Conservation (phyloP, 441 rosid species). For the Gossypium lobatum region DNA sequence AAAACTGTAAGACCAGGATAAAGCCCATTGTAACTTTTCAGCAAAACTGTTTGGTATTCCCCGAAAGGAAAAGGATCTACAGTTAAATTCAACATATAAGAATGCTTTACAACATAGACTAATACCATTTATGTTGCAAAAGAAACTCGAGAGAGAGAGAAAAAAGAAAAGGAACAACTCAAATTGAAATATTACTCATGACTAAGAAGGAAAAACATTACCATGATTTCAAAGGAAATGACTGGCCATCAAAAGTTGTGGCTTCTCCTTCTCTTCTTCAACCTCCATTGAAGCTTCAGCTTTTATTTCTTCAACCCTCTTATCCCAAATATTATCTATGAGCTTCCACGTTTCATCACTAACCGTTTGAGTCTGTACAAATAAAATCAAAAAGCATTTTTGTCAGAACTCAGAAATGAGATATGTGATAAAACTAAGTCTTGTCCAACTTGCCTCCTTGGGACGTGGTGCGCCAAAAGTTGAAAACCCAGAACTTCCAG, state of each 20-base stretch:
- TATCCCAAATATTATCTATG: constrained; percentile 76
- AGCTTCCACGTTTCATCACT: constrained; percentile 90
- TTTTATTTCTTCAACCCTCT: constrained; percentile 65
- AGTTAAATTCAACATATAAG: neutral
- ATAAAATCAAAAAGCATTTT: constrained; percentile 7
- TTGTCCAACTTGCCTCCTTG: constrained; percentile 47
- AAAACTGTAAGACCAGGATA: neutral
- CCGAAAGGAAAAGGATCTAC: neutral
- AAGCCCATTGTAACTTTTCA: neutral
- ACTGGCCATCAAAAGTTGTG: constrained; percentile 79
- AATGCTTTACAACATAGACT: neutral
- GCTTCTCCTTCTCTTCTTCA: constrained; percentile 70
- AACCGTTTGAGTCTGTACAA: constrained; percentile 64
- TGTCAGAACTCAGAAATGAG: constrained; percentile 9
- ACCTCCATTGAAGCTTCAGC: constrained; percentile 51
- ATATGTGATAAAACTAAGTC: neutral
- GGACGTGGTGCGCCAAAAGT: constrained; percentile 96
- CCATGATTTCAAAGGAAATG: constrained; percentile 59
- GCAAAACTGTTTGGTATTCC: neutral
- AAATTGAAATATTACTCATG: neutral
- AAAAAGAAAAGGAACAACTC: neutral
- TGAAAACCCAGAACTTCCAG: constrained; percentile 90
- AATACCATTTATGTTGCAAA: neutral
- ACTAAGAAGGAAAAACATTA: neutral
- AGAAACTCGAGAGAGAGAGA: neutral